Base-by-base conservation (phyloP, 148 eudicot genomes). In the Pouteria glomerata region DNA sequence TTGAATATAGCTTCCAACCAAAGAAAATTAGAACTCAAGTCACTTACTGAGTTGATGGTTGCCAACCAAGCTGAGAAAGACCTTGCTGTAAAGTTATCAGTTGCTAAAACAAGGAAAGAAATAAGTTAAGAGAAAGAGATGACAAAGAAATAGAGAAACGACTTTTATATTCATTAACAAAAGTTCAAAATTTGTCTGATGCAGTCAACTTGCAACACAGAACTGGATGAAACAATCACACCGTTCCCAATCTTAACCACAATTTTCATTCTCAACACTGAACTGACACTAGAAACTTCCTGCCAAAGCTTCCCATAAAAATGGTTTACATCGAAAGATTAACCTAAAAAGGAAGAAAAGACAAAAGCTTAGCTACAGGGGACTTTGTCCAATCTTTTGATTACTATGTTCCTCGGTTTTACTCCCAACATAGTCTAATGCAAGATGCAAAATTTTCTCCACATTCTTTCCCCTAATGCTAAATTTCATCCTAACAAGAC, bases 11-110 rank as follows among this genome's bases (percentile, higher is more conserved):
- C n/a, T n/a, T n/a, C n/a, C n/a, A n/a, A n/a, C n/a, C n/a, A n/a
- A n/a, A n/a, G n/a, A n/a, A n/a, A n/a, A n/a, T n/a, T n/a, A n/a
- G n/a, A n/a, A n/a, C n/a, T 10, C 1, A 31, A 34, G 6, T 18
- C 21, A 72, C 79, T 68, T 76, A 82, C 85, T 16, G 59, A 58
- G 59, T 39, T 68, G 82, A 53, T 37, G 68, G 66, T 66, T 78
- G 85, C 56, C 57, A 80, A 53, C 79, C 74, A 57, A 75, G 68
- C 51, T 75, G 85, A 68, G 85, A 72, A n/a, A 74, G 76, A 19
- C 71, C 51, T 76, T 82, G 82, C 62, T 73, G 81, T 34, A 82
- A 52, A 50, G 74, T 57, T 68, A 69, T 16, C 37, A 82, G 75
- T 82, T 76, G 85, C 82, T 82, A 61, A 63, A 70, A 70, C 30